Evolutionary conservation across 2,329 filamentous ascomycete species (phyloP).

Genomic region (Monosporascus sp.): DNA sequence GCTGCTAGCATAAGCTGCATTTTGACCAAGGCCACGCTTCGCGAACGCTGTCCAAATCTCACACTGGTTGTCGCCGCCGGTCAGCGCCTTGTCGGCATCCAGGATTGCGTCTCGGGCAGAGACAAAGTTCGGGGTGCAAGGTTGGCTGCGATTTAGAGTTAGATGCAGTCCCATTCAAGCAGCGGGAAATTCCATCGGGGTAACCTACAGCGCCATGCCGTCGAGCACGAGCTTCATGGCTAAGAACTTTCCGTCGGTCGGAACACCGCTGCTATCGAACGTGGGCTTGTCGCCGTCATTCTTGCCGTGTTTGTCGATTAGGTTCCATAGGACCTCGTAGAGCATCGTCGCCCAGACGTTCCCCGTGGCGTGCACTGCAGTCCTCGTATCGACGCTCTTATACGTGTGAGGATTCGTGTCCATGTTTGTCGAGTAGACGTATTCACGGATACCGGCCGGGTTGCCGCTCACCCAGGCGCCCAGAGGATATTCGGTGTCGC

Average conservation of each 20-base stretch:
- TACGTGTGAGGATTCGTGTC: conserved; percentile 41
- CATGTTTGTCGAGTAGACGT: conserved; percentile 40
- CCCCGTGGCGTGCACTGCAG: conserved; percentile 39
- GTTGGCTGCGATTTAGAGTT: conserved; percentile 28
- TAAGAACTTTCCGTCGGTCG: conserved; percentile 42
- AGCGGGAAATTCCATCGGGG: not conserved
- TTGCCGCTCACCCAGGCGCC: conserved; percentile 39
- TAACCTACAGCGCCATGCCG: conserved; percentile 37
- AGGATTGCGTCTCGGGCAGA: conserved; percentile 44
- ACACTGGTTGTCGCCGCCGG: conserved; percentile 40
- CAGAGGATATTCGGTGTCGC: conserved; percentile 38
- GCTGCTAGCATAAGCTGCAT: conserved; percentile 21
- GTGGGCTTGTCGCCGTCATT: conserved; percentile 33
- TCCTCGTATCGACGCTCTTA: conserved; percentile 29
- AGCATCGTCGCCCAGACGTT: conserved; percentile 46
- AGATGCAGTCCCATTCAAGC: not conserved
- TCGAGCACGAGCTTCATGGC: conserved; percentile 44
- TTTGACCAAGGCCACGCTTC: conserved; percentile 42
- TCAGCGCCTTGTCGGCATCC: conserved; percentile 43
- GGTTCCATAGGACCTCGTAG: conserved; percentile 49
- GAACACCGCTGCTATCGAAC: conserved; percentile 36
- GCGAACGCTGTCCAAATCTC: conserved; percentile 46
- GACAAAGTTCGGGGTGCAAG: conserved; percentile 45
- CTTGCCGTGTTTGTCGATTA: conserved; percentile 46
- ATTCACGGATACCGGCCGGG: conserved; percentile 36